Evolutionary conservation across 2,329 filamentous ascomycete genomes (phyloP).

Genomic region (Aspergillus unguis): DNA sequence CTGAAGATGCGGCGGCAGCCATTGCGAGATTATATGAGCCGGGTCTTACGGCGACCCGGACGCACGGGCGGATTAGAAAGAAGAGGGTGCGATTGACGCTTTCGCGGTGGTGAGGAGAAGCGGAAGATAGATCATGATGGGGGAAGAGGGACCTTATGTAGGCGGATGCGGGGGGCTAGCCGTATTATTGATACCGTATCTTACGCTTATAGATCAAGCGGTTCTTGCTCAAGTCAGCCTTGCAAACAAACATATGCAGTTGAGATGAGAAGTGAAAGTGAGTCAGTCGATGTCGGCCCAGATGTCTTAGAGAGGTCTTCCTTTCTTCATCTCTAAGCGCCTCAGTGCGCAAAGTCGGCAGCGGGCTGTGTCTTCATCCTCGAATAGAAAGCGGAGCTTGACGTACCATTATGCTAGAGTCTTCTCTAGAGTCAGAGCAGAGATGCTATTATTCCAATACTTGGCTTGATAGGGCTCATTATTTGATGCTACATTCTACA

Average conservation of each 20-base stretch:
- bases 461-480: too few relatives aligned
- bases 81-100: neutral
- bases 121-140: neutral
- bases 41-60: slow-evolving; percentile 17
- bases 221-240: neutral
- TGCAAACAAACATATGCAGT: neutral
- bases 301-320: slow-evolving; percentile 16
- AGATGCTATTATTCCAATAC: too few relatives aligned
- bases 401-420: too few relatives aligned
- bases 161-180: neutral
- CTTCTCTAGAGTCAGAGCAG: too few relatives aligned
- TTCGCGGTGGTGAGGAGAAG: slow-evolving; percentile 2
- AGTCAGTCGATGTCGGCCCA: slow-evolving; percentile 20
- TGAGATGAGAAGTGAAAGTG: neutral
- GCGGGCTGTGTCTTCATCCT: slow-evolving; percentile 16
- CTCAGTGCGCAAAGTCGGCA: slow-evolving; percentile 17
- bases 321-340: slow-evolving; percentile 18
- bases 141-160: slow-evolving; percentile 6
- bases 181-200: too few relatives aligned
- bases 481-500: too few relatives aligned
- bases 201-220: too few relatives aligned
- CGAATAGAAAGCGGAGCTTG: neutral
- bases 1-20: slow-evolving; percentile 10
- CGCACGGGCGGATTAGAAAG: slow-evolving; percentile 3
- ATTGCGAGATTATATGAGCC: slow-evolving; percentile 18